Conservation (phyloP, 164 flowering plant species). For the Dillenia suffruticosa region DNA sequence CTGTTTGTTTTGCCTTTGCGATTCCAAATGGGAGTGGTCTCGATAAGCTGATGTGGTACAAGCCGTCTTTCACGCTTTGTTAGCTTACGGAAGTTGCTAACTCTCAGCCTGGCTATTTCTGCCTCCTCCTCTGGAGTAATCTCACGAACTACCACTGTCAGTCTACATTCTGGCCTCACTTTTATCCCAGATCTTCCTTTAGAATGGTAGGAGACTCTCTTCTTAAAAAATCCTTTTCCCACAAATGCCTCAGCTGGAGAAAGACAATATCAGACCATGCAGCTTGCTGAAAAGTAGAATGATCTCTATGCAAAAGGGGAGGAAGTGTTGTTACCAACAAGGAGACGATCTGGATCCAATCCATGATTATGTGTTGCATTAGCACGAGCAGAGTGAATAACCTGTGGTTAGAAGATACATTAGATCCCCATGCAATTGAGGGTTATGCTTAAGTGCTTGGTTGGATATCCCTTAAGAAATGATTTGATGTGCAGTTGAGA, state of each 20-base stretch:
- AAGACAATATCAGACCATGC: not conserved
- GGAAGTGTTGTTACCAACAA: slow-evolving; percentile 60
- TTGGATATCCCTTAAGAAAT: too few species aligned
- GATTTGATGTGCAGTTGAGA: too few species aligned
- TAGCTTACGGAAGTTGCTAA: slow-evolving; percentile 67
- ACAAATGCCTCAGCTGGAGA: slow-evolving; percentile 86
- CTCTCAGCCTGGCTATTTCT: slow-evolving; percentile 72
- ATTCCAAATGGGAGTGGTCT: slow-evolving; percentile 84
- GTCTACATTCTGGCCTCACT: slow-evolving; percentile 75
- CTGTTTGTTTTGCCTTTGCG: slow-evolving; percentile 45
- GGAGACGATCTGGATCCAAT: slow-evolving; percentile 85
- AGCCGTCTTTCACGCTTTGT: slow-evolving; percentile 71
- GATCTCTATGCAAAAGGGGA: not conserved
- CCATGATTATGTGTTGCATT: slow-evolving; percentile 97
- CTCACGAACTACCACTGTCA: slow-evolving; percentile 90
- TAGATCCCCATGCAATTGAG: not conserved
- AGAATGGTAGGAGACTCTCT: slow-evolving; percentile 65
- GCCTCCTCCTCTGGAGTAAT: slow-evolving; percentile 90
- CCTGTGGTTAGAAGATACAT: slow-evolving; percentile 38
- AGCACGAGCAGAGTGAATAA: slow-evolving; percentile 92
- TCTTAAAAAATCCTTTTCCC: slow-evolving; percentile 76
- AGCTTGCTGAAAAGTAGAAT: not conserved
- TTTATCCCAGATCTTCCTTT: slow-evolving; percentile 66
- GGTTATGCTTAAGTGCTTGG: not conserved
- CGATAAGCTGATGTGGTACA: slow-evolving; percentile 85